These are phyloP conservation scores for Cyberlindnera bimundalis DNA, from an alignment of 805 yeast species.

Conservation along the genomic window DNA sequence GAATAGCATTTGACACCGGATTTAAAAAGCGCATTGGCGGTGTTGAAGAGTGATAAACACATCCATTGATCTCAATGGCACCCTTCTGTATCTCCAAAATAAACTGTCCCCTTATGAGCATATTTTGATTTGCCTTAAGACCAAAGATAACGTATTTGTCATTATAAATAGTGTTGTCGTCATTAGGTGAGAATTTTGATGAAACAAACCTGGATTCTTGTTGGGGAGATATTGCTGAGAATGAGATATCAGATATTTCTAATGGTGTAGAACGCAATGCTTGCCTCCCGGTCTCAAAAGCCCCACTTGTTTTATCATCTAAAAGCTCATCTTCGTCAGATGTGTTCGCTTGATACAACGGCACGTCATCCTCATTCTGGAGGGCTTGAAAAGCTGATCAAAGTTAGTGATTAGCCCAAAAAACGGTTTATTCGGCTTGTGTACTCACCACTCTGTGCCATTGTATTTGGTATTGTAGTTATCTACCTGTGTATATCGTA, in stretches of 20 bases:
- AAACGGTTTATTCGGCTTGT: neutral
- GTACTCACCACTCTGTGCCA: conserved; percentile 16
- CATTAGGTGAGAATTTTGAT: conserved; percentile 38
- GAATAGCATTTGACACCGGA: conserved; percentile 35
- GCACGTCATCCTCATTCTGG: conserved; percentile 13
- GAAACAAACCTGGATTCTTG: conserved; percentile 19
- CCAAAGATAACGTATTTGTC: conserved; percentile 38
- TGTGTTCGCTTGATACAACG: conserved; percentile 22
- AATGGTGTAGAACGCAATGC: conserved; percentile 3
- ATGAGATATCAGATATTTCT: neutral
- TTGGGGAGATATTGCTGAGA: neutral
- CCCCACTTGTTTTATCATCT: neutral
- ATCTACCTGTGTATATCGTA: neutral
- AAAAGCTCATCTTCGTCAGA: conserved; percentile 19
- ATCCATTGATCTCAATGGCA: conserved; percentile 41
- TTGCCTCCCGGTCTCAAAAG: neutral
- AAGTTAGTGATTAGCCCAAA: no score
- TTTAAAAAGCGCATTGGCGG: conserved; percentile 33
- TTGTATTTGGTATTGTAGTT: neutral
- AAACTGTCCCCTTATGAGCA: conserved; percentile 48
- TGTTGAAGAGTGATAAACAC: conserved; percentile 30
- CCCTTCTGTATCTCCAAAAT: conserved; percentile 43
- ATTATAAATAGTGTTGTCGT: conserved; percentile 36
- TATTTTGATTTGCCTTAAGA: conserved; percentile 38
- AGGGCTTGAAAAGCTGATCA: conserved; percentile 24